Base-by-base conservation (phyloP, 2,329 filamentous ascomycete genomes). In the Hypocrella siamensis region DNA sequence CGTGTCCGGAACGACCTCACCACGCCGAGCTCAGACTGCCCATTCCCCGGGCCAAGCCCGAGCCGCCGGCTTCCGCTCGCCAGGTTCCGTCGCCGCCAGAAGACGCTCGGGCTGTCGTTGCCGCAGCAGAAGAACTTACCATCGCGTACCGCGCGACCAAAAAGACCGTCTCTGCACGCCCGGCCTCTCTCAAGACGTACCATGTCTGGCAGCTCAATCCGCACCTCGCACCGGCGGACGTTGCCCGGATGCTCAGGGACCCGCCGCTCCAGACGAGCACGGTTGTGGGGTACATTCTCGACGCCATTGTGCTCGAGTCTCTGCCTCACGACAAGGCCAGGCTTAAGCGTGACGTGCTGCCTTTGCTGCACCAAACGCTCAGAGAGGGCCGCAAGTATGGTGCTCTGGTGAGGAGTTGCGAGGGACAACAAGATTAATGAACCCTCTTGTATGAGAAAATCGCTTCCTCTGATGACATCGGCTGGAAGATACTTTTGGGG, bases 1-100 rank as follows among this genome's bases (percentile, higher is more conserved):
- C 84, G 2, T 65, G 58, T 3, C 86, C 86, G 5, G 79, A 80
- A 4, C 61, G 70, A 6, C 84, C 85, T 1, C 63, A 67, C 12
- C 66, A 73, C 42, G 75, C 70, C 4, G 85, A 92, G 46, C 58
- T 75, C 4, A 63, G 75, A 27, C 45, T 68, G 17, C 75, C 77
- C 0, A 79, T 86, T 33, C 57, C 64, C 12, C 46, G 75, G 12
- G 62, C 17, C 11, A 19, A 28, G 17, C 27, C 29, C 8, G 29
- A 31, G 12, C 7, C 24, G 19, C 21, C 21, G 21, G 21, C 8
- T 8, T 9, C 21, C 21, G 12, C 21, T 24, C n/a, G n/a, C n/a
- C n/a, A n/a, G n/a, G n/a, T n/a, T 10, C 10, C 30, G 16, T 17
- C 21, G 4, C 6, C 37, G 24, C n/a, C 8, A 17, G 38, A 32